Evolutionary conservation across 2,329 filamentous ascomycete genomes (phyloP), one percentile per base, ranked within the genome.

Genomic region (Venturiaceae sp.): DNA sequence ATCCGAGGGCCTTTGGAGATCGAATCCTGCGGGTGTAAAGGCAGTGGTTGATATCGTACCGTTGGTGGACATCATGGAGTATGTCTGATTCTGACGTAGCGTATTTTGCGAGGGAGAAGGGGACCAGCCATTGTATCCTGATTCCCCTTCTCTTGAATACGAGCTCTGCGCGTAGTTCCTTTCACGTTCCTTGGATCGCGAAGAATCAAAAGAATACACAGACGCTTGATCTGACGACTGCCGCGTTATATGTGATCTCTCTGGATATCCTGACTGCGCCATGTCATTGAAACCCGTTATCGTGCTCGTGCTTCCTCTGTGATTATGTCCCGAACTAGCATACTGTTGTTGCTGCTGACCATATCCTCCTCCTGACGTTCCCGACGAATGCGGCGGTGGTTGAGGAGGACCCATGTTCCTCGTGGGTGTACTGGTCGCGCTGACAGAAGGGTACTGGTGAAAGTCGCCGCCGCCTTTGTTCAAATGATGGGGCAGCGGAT

Each of bases 381-480:
- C 58, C n/a, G 28, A 33, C 34, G 16, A 19, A 66, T 77, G 78
- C 62, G 77, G 81, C 62, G 81, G 82, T 37, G 82, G 83, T 62
- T 85, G 79, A 59, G 83, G 80, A 11, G 60, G 76, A 77, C 53
- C 77, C 69, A 64, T 75, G 9, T 30, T 78, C 60, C 77, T 74
- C 61, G 75, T 72, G 44, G 77, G 73, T 58, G 76, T 68, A 39
- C 75, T 69, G 54, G 80, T 73, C 32, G 82, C 76, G 64, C 87
- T 85, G 69, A 88, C 84, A 56, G 81, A 81, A 44, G 91, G 90
- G 71, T 96, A 96, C 68, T 96, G 92, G 74, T 96, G 90, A 69
- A 85, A 96, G 72, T 96, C 92, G 65, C 77, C 76, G 53, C 83
- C 83, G 63, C 78, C 80, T 74, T 90, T 92, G 71, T 90, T 92